Percentiles rank a stretch among this genome's conserved stretches.
phyloP scores from a whole-genome alignment of 176 grass and related monocot genomes.

The Oryza glumipatula region DNA sequence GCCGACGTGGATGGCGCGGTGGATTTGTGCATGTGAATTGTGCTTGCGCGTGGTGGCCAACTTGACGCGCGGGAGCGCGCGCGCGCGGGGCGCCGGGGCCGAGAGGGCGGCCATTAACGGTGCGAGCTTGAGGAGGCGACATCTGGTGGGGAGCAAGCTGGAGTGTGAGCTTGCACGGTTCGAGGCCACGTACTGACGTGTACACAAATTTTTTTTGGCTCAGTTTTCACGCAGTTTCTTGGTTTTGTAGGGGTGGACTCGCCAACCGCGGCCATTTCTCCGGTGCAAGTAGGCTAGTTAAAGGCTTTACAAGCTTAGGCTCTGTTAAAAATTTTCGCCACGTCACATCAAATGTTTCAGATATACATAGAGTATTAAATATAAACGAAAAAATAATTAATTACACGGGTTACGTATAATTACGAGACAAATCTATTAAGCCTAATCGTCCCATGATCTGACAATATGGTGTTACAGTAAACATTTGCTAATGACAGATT shows the following conservation, averaged over 20 bases:
- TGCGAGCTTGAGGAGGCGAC: neutral
- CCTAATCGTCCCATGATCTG: too few species aligned
- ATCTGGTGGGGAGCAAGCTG: neutral
- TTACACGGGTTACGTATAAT: too few species aligned
- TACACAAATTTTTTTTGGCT: neutral
- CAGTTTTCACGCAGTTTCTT: conserved; percentile 12
- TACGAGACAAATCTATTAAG: too few species aligned
- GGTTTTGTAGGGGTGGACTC: conserved; percentile 21
- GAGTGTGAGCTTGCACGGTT: neutral
- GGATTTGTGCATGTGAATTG: neutral
- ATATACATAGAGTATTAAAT: too few species aligned
- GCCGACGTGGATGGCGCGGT: neutral
- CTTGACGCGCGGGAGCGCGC: neutral
- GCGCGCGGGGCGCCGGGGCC: neutral
- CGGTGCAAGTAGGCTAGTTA: neutral
- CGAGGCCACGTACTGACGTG: neutral
- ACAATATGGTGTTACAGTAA: too few species aligned
- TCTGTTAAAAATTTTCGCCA: too few species aligned
- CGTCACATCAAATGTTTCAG: too few species aligned
- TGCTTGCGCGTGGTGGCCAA: neutral
- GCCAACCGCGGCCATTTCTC: conserved; percentile 7
- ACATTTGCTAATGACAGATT: too few species aligned
- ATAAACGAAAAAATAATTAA: too few species aligned
- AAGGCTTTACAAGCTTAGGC: neutral
- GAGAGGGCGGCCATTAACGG: neutral